A percentile compares a stretch with the other conserved stretches of the same genome.
phyloP scores from a whole-genome alignment of 805 yeast species.

The Metschnikowia proteae region DNA sequence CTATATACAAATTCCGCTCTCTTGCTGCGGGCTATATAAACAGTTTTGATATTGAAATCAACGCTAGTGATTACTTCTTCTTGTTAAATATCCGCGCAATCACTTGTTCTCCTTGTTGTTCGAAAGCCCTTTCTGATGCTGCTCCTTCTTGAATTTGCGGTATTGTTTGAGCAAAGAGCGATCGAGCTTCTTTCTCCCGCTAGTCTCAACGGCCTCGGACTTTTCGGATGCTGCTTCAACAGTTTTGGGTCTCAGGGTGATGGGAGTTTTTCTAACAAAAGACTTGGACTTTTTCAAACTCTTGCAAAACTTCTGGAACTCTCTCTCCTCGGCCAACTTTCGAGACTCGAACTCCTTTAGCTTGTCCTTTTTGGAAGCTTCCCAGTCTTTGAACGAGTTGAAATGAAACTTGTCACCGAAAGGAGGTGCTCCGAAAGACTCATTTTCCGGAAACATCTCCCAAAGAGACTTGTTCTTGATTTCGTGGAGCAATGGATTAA shows the following conservation, averaged over 20 bases:
- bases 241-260: neutral
- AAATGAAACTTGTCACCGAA: slow-evolving; percentile 24
- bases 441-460: slow-evolving; percentile 35
- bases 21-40: neutral
- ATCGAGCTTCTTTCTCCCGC: slow-evolving; percentile 33
- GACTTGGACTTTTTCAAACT: slow-evolving; percentile 23
- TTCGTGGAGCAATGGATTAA: slow-evolving; percentile 32
- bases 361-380: slow-evolving; percentile 23
- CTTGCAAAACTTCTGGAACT: slow-evolving; percentile 21
- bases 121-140: slow-evolving; percentile 7
- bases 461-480: slow-evolving; percentile 40
- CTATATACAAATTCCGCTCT: neutral
- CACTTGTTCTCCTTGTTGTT: slow-evolving; percentile 14
- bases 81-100: neutral
- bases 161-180: slow-evolving; percentile 32
- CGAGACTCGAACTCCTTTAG: slow-evolving; percentile 17
- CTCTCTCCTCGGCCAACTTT: slow-evolving; percentile 19
- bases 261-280: slow-evolving; percentile 21
- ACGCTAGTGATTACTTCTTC: neutral
- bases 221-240: slow-evolving; percentile 1
- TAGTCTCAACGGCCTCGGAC: slow-evolving; percentile 10
- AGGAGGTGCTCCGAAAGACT: slow-evolving; percentile 34
- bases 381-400: slow-evolving; percentile 36
- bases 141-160: slow-evolving; percentile 17
- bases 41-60: neutral